Conservation (phyloP, 2,329 filamentous ascomycete genomes). For the Xylaria sp. region DNA sequence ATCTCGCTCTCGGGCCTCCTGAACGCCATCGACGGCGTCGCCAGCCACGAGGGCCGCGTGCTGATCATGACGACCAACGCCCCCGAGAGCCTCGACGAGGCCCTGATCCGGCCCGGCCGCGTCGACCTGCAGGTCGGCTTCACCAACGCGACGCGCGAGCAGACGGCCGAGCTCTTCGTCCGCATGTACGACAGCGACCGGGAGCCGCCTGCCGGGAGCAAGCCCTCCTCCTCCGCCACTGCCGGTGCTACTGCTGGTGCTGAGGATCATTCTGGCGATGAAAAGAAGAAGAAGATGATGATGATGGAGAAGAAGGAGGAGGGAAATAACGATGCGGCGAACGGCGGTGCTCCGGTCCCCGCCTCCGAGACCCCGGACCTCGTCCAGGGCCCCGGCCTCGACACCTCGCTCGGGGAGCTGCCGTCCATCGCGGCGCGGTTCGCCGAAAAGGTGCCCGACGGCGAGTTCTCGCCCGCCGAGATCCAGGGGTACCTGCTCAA, state of each 20-base stretch:
- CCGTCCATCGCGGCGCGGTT: slow-evolving; percentile 52
- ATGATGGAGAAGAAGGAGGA: neutral
- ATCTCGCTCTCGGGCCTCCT: slow-evolving; percentile 79
- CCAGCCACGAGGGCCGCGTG: slow-evolving; percentile 76
- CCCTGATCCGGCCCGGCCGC: slow-evolving; percentile 72
- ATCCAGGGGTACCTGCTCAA: slow-evolving; percentile 68
- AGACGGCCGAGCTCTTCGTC: slow-evolving; percentile 61
- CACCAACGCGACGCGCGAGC: slow-evolving; percentile 55
- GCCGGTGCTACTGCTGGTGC: no score
- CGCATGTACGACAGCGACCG: slow-evolving; percentile 60
- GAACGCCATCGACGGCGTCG: slow-evolving; percentile 83
- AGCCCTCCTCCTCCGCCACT: neutral
- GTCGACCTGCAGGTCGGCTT: slow-evolving; percentile 73
- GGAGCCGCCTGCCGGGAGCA: slow-evolving; percentile 10
- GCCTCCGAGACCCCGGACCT: slow-evolving; percentile 17
- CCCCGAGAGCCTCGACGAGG: slow-evolving; percentile 72
- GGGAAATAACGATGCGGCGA: slow-evolving; percentile 1
- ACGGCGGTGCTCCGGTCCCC: slow-evolving; percentile 13
- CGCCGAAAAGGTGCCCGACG: slow-evolving; percentile 47
- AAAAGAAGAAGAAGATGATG: neutral
- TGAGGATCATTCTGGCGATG: no score
- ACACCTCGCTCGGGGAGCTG: slow-evolving; percentile 45
- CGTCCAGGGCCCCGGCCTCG: slow-evolving; percentile 32
- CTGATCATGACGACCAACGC: slow-evolving; percentile 84
- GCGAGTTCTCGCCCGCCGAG: slow-evolving; percentile 54